Base-by-base conservation (phyloP, 192 early-diverging fungal species). In the Chytriomyces confervae region DNA sequence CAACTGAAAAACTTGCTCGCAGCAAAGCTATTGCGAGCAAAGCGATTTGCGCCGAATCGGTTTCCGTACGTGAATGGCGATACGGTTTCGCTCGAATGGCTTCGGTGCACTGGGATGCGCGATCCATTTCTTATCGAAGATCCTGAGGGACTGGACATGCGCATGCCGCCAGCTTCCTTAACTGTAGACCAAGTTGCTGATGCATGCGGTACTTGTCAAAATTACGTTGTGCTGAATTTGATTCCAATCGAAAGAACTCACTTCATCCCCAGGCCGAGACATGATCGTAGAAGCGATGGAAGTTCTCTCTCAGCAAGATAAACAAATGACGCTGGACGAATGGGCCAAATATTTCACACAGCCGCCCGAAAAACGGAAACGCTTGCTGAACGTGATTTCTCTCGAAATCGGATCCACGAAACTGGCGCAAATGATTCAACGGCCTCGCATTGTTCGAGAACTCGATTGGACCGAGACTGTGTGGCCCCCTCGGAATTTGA, bases 251-350 rank as follows among this genome's bases (percentile, higher is more conserved):
- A 36, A 36, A 36, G 36, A 36, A 16, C 44, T 44, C 67, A 48
- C 16, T 72, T 11, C 68, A 48, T 62, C 57, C 70, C 68, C 61
- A 82, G 91, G 92, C 8, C 76, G 83, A 13, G 88, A 93, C 49
- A 88, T 79, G n/a, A 87, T 84, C n/a, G 91, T 96, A 2, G 94
- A 95, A 51, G 94, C 94, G 7, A 93, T 96, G 87, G 93, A 97
- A 80, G 96, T 97, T 10, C 81, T 94, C n/a, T 93, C 96, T 0
- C 96, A 97, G 80, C 87, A 90, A 13, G 93, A 95, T 70, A 84
- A 87, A 45, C 81, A 83, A 16, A 92, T 91, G 95, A 92, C 92
- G 7, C 78, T 97, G 81, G 88, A 87, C n/a, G 83, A 87, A 51
- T 97, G 94, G 95, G 92, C 95, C 11, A 85, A 89, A 20, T 97